Evolutionary conservation across 2,329 filamentous ascomycete genomes (phyloP).

Genomic region (Pseudocercospora cruenta): DNA sequence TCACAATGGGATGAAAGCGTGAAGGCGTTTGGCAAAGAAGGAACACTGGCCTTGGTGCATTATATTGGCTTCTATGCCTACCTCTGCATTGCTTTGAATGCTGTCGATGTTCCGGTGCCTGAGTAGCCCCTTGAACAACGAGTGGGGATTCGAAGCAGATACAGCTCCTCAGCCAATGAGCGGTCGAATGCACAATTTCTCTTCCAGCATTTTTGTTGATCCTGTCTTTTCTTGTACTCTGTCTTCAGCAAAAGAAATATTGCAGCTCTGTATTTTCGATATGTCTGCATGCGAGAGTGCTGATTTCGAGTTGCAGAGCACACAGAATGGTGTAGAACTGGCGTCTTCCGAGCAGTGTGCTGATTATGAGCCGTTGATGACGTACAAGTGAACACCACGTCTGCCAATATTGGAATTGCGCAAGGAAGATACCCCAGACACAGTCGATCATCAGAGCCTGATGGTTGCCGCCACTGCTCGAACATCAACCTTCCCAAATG

Average conservation of each 20-base stretch:
- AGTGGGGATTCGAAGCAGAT: background rate
- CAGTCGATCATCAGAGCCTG: background rate
- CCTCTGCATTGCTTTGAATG: conserved; percentile 31
- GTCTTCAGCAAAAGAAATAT: too few relatives aligned
- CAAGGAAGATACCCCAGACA: background rate
- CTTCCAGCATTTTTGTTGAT: too few relatives aligned
- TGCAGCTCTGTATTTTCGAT: too few relatives aligned
- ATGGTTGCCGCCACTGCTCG: background rate
- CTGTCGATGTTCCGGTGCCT: conserved; percentile 26
- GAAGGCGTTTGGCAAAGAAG: conserved; percentile 29
- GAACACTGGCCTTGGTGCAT: conserved; percentile 31
- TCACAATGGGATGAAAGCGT: conserved; percentile 26
- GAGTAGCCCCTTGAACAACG: background rate
- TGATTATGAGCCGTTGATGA: conserved; percentile 5
- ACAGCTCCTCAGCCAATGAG: background rate
- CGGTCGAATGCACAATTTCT: background rate
- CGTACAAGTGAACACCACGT: background rate
- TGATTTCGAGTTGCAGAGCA: background rate
- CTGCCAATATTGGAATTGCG: background rate
- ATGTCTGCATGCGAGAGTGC: background rate
- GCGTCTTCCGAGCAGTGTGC: background rate
- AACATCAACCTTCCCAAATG: conserved; percentile 11
- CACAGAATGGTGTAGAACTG: background rate
- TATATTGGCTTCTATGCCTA: conserved; percentile 33
- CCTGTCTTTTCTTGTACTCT: too few relatives aligned